These are phyloP conservation scores for Cyberlindnera veronae DNA, from an alignment of 805 yeast species.

Conservation along the genomic window DNA sequence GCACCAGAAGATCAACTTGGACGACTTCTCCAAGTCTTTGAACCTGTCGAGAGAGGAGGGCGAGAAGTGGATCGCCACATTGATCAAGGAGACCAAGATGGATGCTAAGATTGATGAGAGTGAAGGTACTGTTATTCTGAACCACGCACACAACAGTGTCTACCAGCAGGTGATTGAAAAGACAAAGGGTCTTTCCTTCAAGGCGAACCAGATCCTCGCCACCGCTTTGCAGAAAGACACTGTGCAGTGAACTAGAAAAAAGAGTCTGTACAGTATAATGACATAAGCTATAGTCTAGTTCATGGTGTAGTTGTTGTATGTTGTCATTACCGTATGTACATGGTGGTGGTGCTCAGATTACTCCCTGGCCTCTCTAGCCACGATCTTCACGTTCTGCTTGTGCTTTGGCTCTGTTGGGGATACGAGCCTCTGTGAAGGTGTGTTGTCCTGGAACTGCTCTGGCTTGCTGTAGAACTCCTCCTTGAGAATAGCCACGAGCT, in stretches of 20 bases:
- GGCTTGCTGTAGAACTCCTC: constrained; percentile 36
- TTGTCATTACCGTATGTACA: constrained; percentile 10
- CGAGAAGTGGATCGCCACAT: constrained; percentile 48
- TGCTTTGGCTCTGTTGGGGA: constrained; percentile 22
- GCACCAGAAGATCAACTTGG: constrained; percentile 46
- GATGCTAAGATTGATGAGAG: constrained; percentile 53
- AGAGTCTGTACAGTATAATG: too few species aligned
- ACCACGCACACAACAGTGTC: constrained; percentile 51
- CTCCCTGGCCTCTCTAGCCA: constrained; percentile 21
- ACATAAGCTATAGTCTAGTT: too few species aligned
- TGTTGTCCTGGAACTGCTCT: constrained; percentile 15
- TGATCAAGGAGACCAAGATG: constrained; percentile 46
- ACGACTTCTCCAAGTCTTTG: constrained; percentile 41
- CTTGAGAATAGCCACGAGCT: constrained; percentile 59
- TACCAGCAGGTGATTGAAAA: constrained; percentile 68
- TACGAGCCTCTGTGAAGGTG: constrained; percentile 17
- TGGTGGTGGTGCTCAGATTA: background rate
- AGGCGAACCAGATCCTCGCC: constrained; percentile 53
- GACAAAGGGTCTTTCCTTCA: constrained; percentile 61
- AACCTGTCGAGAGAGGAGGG: constrained; percentile 45
- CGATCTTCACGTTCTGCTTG: constrained; percentile 19
- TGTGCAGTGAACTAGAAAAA: constrained; percentile 9
- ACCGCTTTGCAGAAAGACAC: constrained; percentile 35
- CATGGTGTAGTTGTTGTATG: background rate
- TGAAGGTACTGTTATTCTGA: constrained; percentile 49